Conservation (phyloP, 371 early-diverging fungal species). For the Mucor lusitanicus region DNA sequence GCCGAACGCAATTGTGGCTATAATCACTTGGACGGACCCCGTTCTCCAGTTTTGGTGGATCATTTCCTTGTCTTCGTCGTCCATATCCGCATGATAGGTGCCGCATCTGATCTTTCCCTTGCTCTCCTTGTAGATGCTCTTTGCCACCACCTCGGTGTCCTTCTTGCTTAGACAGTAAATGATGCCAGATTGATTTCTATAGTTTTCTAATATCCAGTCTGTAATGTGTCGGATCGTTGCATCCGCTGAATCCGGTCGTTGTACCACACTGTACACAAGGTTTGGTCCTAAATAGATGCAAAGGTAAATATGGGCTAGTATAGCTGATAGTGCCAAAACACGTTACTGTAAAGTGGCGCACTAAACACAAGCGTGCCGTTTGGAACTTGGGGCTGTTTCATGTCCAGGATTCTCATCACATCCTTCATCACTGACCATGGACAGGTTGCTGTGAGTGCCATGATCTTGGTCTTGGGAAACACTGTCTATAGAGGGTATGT, state of each 20-base stretch:
- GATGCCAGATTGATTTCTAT: conserved; percentile 72
- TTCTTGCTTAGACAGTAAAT: conserved; percentile 83
- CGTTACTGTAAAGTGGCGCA: conserved; percentile 53
- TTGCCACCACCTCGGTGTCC: conserved; percentile 74
- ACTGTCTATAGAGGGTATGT: conserved; percentile 30
- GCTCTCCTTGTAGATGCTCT: conserved; percentile 55
- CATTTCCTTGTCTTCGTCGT: conserved; percentile 67
- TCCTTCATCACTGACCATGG: conserved; percentile 70
- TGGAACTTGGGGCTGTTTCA: conserved; percentile 39
- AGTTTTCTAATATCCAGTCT: conserved; percentile 63
- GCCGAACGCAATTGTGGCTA: conserved; percentile 88
- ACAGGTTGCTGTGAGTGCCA: conserved; percentile 92
- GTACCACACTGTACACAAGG: conserved; percentile 70
- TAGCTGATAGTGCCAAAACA: not conserved
- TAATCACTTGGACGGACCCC: conserved; percentile 71
- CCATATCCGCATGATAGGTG: conserved; percentile 85
- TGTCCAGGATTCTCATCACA: conserved; percentile 62
- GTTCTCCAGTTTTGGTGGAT: conserved; percentile 80
- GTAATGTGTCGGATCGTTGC: conserved; percentile 65
- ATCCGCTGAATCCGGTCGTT: conserved; percentile 51
- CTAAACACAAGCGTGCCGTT: conserved; percentile 57
- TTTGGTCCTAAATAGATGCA: conserved; percentile 53
- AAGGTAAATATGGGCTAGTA: not conserved
- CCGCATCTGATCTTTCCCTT: conserved; percentile 56
- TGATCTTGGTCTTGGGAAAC: conserved; percentile 75